Base-by-base conservation (phyloP, 352 stramenopile genomes). In the Phytopythium cucurbitacearum region DNA sequence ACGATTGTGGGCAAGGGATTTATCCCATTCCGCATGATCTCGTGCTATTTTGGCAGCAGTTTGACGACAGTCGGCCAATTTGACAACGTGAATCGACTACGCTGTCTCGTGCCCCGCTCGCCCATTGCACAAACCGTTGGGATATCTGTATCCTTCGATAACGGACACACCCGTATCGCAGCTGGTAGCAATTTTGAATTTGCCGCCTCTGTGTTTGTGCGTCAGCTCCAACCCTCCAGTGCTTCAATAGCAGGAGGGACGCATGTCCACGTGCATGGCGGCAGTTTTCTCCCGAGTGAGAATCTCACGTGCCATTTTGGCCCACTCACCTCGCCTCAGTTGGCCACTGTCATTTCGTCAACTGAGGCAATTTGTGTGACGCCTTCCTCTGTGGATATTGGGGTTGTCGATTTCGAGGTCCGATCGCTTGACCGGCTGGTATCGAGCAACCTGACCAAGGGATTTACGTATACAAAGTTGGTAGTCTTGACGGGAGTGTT, bases 101-200 rank as follows among this genome's bases (percentile, higher is more conserved):
- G 58, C 8, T 89, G 79, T 33, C 52, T 60, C 2, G 69, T 90
- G 7, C 80, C 80, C 11, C 32, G 42, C 0, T 66, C 65, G 0
- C 35, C 43, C 12, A 51, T 65, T 1, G 47, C 63, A 7, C 63
- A 54, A n/a, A 45, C 41, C 4, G 64, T 73, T 8, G 15, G 55
- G 1, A 15, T 88, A 40, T 51, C 62, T 0, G 48, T 95, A 10
- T 89, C 77, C 0, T 89, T 94, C 42, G 91, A 95, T 56, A 59
- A 60, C 2, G 60, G 75, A 1, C 78, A 92, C 40, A 53, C 47
- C 7, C 90, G 82, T 46, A 44, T 80, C 1, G 40, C 63, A 7
- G 60, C 64, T 44, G 39, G 39, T 4, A 28, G 56, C 1, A 15
- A 32, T 0, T 88, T 77, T 49, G 64, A 74, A 48, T 92, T 73